Percentiles rank a stretch among this genome's conserved stretches.
phyloP scores from a whole-genome alignment of 192 early-diverging fungal species.

The Umbelopsis sp. region DNA sequence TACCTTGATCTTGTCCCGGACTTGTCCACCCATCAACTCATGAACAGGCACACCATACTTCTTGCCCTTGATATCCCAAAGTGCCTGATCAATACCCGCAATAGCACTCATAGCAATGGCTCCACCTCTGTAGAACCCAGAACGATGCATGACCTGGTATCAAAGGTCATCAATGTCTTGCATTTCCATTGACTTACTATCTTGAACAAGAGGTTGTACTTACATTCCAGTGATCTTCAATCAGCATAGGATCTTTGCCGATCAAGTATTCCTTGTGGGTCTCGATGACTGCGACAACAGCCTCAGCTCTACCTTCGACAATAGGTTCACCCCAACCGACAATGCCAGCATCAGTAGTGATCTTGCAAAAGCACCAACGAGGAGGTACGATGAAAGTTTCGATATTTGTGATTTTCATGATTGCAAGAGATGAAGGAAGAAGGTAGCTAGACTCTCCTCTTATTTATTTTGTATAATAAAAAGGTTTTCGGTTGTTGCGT shows the following conservation, averaged over 20 bases:
- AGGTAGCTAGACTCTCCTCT: neutral
- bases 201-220: neutral
- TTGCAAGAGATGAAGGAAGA: neutral
- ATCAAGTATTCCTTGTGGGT: constrained; percentile 19
- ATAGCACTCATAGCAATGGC: constrained; percentile 23
- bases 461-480: neutral
- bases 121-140: constrained; percentile 20
- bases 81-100: constrained; percentile 27
- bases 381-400: constrained; percentile 21
- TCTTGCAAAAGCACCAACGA: constrained; percentile 17
- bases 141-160: constrained; percentile 16
- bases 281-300: constrained; percentile 8
- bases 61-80: constrained; percentile 29
- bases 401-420: constrained; percentile 21
- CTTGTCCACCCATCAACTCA: constrained; percentile 16
- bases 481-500: constrained; percentile 17
- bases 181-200: too few species aligned
- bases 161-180: too few species aligned
- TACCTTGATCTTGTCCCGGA: constrained; percentile 22
- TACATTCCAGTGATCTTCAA: constrained; percentile 26
- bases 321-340: constrained; percentile 22
- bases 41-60: constrained; percentile 17
- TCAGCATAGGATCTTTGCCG: constrained; percentile 26
- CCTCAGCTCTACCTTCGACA: constrained; percentile 20
- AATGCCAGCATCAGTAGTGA: constrained; percentile 18